Base-by-base conservation (phyloP, 768 basidiomycete species). In the Cubamyces sp. region DNA sequence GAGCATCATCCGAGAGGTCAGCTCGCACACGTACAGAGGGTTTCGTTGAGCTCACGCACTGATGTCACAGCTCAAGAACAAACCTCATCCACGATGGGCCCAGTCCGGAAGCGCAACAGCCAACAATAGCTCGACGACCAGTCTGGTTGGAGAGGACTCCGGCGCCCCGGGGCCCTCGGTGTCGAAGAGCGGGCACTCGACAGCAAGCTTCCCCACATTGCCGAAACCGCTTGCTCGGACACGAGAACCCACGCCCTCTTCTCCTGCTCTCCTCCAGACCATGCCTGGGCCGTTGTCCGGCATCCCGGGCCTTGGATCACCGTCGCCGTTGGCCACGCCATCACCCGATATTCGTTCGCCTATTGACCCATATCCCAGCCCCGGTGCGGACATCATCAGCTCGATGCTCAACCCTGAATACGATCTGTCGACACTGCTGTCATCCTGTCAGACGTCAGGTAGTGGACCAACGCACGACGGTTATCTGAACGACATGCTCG, bases 1-100 rank as follows among this genome's bases (percentile, higher is more conserved):
- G 73, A 87, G 88, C 53, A 89, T 92, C 40, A 88, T 93, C 63
- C 84, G 91, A n/a, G 90, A 90, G 79, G 88, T 87, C 40, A 50
- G 42, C 21, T 42, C 30, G 37, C 40, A 12, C 18, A 41, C n/a
- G 42, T 52, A 42, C 46, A 43, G 39, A 39, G 19, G 15, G 21
- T 25, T 14, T 19, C 19, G 6, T 21, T 14, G 25, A 1, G 40
- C 53, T 59, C 11, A 64, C 45, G 26, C n/a, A 42, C 7, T 40
- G 23, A 26, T 50, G 21, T 12, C 47, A 42, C 54, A 92, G 84
- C 71, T 92, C 59, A 89, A 88, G 72, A 87, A 88, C 64, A 88
- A 88, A 66, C 87, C 88, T 9, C 84, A 88, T 69, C 87, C 87
- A 19, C 82, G 85, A 30, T 88, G 86, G 87, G 68, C 68, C 5